These are phyloP conservation scores for Phytophthora capsici DNA, from an alignment of 352 stramenopile species.

Conservation along the genomic window DNA sequence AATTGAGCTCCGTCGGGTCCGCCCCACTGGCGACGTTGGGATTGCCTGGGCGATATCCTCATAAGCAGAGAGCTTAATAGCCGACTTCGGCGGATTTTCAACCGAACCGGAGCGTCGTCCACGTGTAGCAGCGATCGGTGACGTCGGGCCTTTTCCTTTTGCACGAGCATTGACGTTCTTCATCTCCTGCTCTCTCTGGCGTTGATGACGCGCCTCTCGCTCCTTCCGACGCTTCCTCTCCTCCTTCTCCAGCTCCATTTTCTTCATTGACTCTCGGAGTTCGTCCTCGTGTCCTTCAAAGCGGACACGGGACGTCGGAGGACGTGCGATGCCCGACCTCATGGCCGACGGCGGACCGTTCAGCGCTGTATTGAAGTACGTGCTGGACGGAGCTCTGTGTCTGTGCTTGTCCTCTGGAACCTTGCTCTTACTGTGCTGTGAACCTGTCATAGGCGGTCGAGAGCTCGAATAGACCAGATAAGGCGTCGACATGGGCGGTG, in stretches of 20 bases:
- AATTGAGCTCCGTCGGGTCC: slow-evolving; percentile 38
- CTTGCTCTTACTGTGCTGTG: slow-evolving; percentile 22
- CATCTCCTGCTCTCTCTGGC: slow-evolving; percentile 18
- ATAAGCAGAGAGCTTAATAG: slow-evolving; percentile 36
- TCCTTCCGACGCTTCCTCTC: slow-evolving; percentile 31
- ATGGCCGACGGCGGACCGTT: slow-evolving; percentile 28
- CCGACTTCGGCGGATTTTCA: slow-evolving; percentile 47
- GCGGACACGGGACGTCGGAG: slow-evolving; percentile 46
- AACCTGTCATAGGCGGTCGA: slow-evolving; percentile 18
- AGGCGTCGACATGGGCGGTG: slow-evolving; percentile 48
- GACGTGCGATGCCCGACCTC: slow-evolving; percentile 21
- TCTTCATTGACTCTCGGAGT: slow-evolving; percentile 8
- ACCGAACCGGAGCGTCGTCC: slow-evolving; percentile 23
- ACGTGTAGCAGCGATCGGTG: slow-evolving; percentile 25
- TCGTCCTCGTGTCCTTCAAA: slow-evolving; percentile 40
- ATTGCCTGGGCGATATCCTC: slow-evolving; percentile 31
- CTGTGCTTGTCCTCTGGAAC: slow-evolving; percentile 7
- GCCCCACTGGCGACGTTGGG: slow-evolving; percentile 50
- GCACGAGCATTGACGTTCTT: slow-evolving; percentile 25
- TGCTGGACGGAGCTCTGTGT: slow-evolving; percentile 8
- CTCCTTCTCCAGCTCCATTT: slow-evolving; percentile 16
- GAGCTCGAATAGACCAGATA: slow-evolving; percentile 56
- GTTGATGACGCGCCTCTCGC: slow-evolving; percentile 17
- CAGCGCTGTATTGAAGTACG: slow-evolving; percentile 6
- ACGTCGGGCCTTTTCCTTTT: slow-evolving; percentile 15